Base-by-base conservation (phyloP, 139 green algal species). In the Limnomonas spitsbergensis region DNA sequence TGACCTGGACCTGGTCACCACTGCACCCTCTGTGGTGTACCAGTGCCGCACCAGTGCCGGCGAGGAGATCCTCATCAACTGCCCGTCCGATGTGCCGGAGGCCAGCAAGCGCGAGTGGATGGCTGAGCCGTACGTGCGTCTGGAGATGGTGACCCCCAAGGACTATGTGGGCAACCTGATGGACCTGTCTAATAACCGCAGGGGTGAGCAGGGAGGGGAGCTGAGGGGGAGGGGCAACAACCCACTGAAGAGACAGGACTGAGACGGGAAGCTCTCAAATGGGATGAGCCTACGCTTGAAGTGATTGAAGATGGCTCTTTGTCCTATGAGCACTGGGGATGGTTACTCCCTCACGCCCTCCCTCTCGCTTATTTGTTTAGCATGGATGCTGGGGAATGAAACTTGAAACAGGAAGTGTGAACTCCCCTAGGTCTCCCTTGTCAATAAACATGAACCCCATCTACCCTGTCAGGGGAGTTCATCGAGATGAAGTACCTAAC, bases 151-250 rank as follows among this genome's bases (percentile, higher is more conserved):
- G 27, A 89, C 87, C 0, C 83, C 83, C 27, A 82, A 67, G 47
- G 95, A 98, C 20, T 98, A 94, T 83, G 94, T 98, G 54, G 96
- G 95, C 36, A 85, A 92, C 34, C 84, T 98, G 9, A 99, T 99
- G 93, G 95, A 98, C 83, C 90, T 99, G 39, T 87, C 90, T 3
- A 89, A 84, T 78, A 54, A 36, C 1, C 73, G 87, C 34, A 66
- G 87, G 54, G 87, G 87, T 85, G 36, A 0, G 80, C 6, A n/a
- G 39, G 53, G 1, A 26, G 24, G 52, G 52, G 73, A 7, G 29
- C 37, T 53, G 52, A 9, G 31, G n/a, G 31, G 70, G 7, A 36
- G n/a, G 70, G 52, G 70, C 0, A 31, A 1, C 1, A 26, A n/a
- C n/a, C n/a, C n/a, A n/a, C n/a, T n/a, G n/a, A n/a, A n/a, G n/a